These are phyloP conservation scores for Epichloe sp. DNA, from an alignment of 2,329 filamentous ascomycete species.

Conservation along the genomic window DNA sequence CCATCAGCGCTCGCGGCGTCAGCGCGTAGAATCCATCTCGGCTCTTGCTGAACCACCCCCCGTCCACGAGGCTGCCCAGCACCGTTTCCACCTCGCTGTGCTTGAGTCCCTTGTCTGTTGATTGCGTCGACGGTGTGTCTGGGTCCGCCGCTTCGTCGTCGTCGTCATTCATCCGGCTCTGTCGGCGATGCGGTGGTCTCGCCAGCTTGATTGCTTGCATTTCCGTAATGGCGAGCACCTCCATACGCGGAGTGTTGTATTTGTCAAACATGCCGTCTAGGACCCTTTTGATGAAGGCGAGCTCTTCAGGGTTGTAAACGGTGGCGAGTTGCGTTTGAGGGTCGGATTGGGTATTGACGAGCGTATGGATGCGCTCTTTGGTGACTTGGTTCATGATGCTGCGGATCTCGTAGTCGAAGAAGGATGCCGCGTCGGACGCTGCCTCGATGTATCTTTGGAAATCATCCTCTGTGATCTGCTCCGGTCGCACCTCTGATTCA, in stretches of 20 bases:
- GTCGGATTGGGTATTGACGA: constrained; percentile 84
- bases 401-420: constrained; percentile 81
- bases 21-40: constrained; percentile 59
- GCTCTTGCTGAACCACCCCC: constrained; percentile 78
- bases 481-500: constrained; percentile 31
- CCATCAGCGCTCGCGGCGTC: constrained; percentile 66
- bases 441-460: constrained; percentile 56
- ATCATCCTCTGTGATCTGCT: constrained; percentile 54
- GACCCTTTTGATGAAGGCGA: constrained; percentile 76
- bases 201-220: constrained; percentile 67
- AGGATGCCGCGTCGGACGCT: constrained; percentile 59
- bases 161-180: constrained; percentile 19
- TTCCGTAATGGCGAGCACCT: constrained; percentile 69
- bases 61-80: constrained; percentile 55
- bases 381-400: constrained; percentile 55
- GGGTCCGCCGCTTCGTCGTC: constrained; percentile 22
- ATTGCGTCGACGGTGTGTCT: constrained; percentile 8
- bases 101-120: constrained; percentile 46
- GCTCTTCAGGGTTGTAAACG: constrained; percentile 65
- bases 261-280: constrained; percentile 87
- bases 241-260: constrained; percentile 66
- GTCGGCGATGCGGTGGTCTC: constrained; percentile 29
- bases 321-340: constrained; percentile 78
- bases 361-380: constrained; percentile 58
- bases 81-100: constrained; percentile 66